A percentile compares a stretch with the other conserved stretches of the same genome.
These are phyloP conservation scores for Blepharisma stoltei DNA, from an alignment of 73 alveolate species.

Conservation along the genomic window DNA sequence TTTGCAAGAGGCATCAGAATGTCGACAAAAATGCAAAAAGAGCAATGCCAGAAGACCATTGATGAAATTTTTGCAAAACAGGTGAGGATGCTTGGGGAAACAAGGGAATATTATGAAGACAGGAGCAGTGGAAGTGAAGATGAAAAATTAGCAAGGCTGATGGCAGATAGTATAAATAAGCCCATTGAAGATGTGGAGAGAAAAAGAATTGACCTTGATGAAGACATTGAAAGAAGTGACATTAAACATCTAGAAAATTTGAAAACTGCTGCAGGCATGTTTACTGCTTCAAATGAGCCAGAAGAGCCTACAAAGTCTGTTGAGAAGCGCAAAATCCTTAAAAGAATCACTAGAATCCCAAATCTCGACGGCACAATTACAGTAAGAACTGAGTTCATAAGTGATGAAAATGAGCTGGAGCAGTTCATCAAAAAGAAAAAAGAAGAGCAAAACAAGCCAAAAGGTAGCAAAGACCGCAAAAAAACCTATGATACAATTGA, in stretches of 20 bases:
- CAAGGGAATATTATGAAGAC: conserved; percentile 39
- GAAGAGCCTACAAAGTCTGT: background rate
- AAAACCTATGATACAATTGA: conserved; percentile 21
- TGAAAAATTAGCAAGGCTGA: conserved; percentile 40
- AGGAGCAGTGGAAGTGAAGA: conserved; percentile 45
- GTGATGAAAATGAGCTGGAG: conserved; percentile 30
- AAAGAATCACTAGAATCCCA: background rate
- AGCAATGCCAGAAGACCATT: conserved; percentile 38
- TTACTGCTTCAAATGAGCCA: background rate
- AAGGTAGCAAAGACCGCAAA: conserved; percentile 37
- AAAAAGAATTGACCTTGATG: conserved; percentile 34
- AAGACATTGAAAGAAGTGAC: conserved; percentile 38
- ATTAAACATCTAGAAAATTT: conserved; percentile 41
- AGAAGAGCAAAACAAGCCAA: conserved; percentile 37
- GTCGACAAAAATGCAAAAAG: conserved; percentile 45
- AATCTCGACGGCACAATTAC: conserved; percentile 19
- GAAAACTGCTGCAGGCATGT: conserved; percentile 22
- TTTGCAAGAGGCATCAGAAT: conserved; percentile 45
- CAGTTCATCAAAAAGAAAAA: conserved; percentile 38
- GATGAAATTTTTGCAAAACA: conserved; percentile 30
- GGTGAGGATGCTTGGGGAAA: conserved; percentile 41
- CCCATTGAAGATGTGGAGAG: conserved; percentile 32
- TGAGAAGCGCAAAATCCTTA: background rate
- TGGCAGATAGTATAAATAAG: conserved; percentile 35
- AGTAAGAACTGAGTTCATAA: background rate